Evolutionary conservation across 345 rosid species (phyloP), one percentile per base, ranked within the genome.

Genomic region (Mallotus nudiflorus): DNA sequence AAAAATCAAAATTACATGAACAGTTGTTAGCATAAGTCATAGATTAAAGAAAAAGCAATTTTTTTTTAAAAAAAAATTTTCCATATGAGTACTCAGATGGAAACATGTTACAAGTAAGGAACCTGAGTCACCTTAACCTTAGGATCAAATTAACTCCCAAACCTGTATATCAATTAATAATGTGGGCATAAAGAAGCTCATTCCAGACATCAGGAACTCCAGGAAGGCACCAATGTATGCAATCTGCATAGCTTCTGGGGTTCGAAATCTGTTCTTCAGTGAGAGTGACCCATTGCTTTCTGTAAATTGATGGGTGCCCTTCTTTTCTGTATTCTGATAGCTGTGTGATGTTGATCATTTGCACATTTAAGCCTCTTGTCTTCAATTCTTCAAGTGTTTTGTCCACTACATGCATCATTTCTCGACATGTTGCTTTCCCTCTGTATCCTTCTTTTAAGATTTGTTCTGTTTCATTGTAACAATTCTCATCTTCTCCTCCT

Each of bases 201-300:
- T 94, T 94, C 98, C 98, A 94, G 10, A 87, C 91, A 78, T 94
- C 98, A 28, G 96, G 93, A 9, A 88, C 90, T 33, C 98, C 98
- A 31, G 98, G 98, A 28, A 93, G 91, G 69, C 91, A 90, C 98
- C 98, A 91, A 60, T 93, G 98, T 69, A 82, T 86, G 66, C 98
- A 93, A 75, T 93, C 97, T 14, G 98, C 85, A 52, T 86, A 88
- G 49, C 85, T 85, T 27, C 64, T 79, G 19, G 97, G 96, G 67
- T 89, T 79, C 9, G 80, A 46, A 45, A 66, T 24, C 66, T 89
- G 85, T 13, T 82, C 76, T 67, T 87, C 80, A 1, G 82, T 85
- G 51, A 84, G 42, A 2, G 87, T 74, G 22, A 85, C 90, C 94
- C 97, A 93, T 62, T 87, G 96, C 70, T 80, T 88, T 69, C 90